These are phyloP conservation scores for Tylopilus balloui DNA, from an alignment of 768 basidiomycete species.

Conservation along the genomic window DNA sequence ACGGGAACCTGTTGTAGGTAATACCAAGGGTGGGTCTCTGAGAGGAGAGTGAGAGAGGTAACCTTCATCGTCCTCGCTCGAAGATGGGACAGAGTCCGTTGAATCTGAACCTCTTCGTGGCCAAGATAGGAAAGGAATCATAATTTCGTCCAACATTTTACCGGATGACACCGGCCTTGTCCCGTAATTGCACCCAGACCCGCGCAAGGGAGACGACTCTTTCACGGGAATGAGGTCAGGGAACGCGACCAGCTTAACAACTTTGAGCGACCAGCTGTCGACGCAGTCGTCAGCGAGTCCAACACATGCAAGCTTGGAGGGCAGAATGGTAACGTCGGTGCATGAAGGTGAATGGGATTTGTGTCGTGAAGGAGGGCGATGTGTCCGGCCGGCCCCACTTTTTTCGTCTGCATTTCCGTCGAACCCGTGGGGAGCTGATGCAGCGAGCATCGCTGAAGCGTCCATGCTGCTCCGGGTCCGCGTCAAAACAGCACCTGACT, in stretches of 20 bases:
- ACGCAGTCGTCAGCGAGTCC: conserved; percentile 65
- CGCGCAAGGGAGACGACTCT: conserved; percentile 6
- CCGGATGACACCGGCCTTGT: conserved; percentile 3
- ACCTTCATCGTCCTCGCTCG: conserved; percentile 42
- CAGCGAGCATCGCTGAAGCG: conserved; percentile 19
- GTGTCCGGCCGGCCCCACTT: background rate
- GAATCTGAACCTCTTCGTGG: conserved; percentile 21
- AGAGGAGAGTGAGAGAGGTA: conserved; percentile 59
- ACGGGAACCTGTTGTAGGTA: conserved; percentile 36
- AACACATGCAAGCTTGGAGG: conserved; percentile 72
- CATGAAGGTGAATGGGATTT: conserved; percentile 53
- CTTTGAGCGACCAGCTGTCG: conserved; percentile 72
- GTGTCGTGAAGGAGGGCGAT: conserved; percentile 24
- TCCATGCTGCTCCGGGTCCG: conserved; percentile 42
- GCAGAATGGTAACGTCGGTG: conserved; percentile 56
- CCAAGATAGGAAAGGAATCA: conserved; percentile 22
- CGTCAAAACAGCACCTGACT: conserved; percentile 45
- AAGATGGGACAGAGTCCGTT: conserved; percentile 26
- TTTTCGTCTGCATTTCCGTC: conserved; percentile 5
- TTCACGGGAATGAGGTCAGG: conserved; percentile 58
- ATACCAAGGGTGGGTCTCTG: conserved; percentile 33
- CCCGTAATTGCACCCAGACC: conserved; percentile 1
- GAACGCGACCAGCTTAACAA: conserved; percentile 73
- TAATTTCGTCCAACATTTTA: conserved; percentile 11
- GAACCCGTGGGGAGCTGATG: conserved; percentile 6